phyloP scores from a whole-genome alignment of 257 asterid genomes.

The Plantago elongata region DNA sequence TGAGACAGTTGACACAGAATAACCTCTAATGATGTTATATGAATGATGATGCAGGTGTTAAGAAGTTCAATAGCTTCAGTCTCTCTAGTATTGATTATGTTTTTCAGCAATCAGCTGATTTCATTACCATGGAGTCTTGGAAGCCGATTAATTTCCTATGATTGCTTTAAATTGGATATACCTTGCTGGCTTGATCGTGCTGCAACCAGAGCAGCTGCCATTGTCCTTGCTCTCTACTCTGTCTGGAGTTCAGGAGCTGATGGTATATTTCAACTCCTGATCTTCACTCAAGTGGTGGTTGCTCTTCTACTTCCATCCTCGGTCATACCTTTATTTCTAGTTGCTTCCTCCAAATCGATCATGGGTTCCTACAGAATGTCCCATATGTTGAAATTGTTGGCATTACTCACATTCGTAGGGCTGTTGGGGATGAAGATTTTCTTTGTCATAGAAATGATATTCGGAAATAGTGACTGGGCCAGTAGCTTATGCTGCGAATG shows the following conservation, averaged over 20 bases:
- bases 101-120: slow-evolving; percentile 69
- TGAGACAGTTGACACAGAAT: background rate
- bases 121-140: slow-evolving; percentile 77
- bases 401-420: slow-evolving; percentile 56
- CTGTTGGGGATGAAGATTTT: slow-evolving; percentile 65
- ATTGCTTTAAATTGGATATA: slow-evolving; percentile 64
- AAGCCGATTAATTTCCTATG: slow-evolving; percentile 50
- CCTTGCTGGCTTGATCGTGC: slow-evolving; percentile 95
- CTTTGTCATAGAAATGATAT: slow-evolving; percentile 75
- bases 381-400: slow-evolving; percentile 50
- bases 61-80: slow-evolving; percentile 62
- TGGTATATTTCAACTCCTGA: slow-evolving; percentile 76
- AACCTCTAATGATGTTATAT: slow-evolving; percentile 12
- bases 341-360: slow-evolving; percentile 75
- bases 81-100: slow-evolving; percentile 47
- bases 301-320: slow-evolving; percentile 95
- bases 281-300: slow-evolving; percentile 72
- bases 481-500: slow-evolving; percentile 68
- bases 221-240: slow-evolving; percentile 80
- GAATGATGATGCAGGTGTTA: slow-evolving; percentile 55
- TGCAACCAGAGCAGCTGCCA: slow-evolving; percentile 72
- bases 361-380: slow-evolving; percentile 73
- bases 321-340: slow-evolving; percentile 76
- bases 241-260: slow-evolving; percentile 87
- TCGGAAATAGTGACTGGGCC: slow-evolving; percentile 93